Evolutionary conservation across 2,329 filamentous ascomycete species (phyloP).

Genomic region (Sclerotinia borealis): DNA sequence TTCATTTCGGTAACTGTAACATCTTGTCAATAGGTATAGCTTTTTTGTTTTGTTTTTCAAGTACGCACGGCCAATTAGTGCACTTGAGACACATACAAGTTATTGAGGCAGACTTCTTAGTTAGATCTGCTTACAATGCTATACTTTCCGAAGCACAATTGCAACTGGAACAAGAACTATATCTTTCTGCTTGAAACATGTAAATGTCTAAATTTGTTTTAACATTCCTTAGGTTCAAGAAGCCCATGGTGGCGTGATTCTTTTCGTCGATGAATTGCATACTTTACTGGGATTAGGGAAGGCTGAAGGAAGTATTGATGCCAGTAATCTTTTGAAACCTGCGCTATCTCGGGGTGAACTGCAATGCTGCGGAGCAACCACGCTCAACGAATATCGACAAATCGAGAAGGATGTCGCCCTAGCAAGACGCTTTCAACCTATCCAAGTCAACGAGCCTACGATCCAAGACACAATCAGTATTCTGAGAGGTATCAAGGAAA

Average conservation of each 20-base stretch:
- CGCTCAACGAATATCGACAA: constrained; percentile 80
- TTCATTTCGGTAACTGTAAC: background rate
- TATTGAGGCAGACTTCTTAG: background rate
- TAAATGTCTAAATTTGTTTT: background rate
- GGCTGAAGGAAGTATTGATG: constrained; percentile 93
- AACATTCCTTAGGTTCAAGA: constrained; percentile 47
- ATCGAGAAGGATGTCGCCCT: constrained; percentile 97
- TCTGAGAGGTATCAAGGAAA: constrained; percentile 90
- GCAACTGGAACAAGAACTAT: background rate
- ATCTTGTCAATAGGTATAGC: background rate
- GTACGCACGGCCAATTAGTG: constrained; percentile 1
- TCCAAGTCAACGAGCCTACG: constrained; percentile 83
- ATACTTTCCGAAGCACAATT: background rate
- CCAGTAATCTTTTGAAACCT: constrained; percentile 89
- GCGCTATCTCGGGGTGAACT: constrained; percentile 87
- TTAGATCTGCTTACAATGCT: constrained; percentile 5
- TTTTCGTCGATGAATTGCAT: constrained; percentile 94
- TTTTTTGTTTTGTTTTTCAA: background rate
- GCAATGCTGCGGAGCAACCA: constrained; percentile 84
- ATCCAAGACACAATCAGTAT: constrained; percentile 95
- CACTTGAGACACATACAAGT: background rate
- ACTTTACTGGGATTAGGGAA: constrained; percentile 88
- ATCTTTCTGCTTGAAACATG: background rate
- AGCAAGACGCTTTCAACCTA: constrained; percentile 88
- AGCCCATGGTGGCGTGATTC: constrained; percentile 80